phyloP scores from a whole-genome alignment of 495 filamentous ascomycete species.

The Ramalina intermedia region DNA sequence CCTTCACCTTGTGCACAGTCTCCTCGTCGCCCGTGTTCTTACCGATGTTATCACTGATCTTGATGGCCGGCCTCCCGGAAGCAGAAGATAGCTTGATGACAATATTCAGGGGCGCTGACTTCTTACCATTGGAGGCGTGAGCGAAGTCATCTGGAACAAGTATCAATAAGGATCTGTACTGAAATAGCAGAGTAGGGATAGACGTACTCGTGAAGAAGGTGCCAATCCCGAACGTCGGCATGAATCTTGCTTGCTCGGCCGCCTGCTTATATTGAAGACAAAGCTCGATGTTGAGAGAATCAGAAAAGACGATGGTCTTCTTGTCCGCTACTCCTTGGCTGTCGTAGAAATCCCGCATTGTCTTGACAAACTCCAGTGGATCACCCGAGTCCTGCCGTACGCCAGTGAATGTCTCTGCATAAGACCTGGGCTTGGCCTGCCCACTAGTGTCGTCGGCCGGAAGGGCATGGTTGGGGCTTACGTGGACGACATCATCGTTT shows the following conservation, averaged over 20 bases:
- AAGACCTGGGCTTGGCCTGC: slow-evolving; percentile 32
- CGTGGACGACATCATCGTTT: slow-evolving; percentile 20
- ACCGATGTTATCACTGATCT: slow-evolving; percentile 91
- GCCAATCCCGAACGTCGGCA: slow-evolving; percentile 78
- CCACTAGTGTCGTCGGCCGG: background rate
- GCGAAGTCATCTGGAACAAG: slow-evolving; percentile 55
- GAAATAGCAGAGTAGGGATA: background rate
- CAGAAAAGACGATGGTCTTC: slow-evolving; percentile 95
- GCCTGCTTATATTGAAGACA: slow-evolving; percentile 79
- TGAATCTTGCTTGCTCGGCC: slow-evolving; percentile 66
- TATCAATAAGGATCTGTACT: slow-evolving; percentile 1
- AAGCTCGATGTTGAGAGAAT: slow-evolving; percentile 79
- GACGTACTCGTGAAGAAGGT: slow-evolving; percentile 78
- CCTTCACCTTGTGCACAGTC: slow-evolving; percentile 72
- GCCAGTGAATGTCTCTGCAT: slow-evolving; percentile 75
- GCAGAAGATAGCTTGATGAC: slow-evolving; percentile 91
- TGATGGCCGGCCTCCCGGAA: slow-evolving; percentile 67
- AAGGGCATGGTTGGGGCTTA: slow-evolving; percentile 13
- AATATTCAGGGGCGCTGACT: slow-evolving; percentile 90
- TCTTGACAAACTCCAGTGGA: slow-evolving; percentile 63
- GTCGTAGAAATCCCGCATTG: slow-evolving; percentile 81
- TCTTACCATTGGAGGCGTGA: slow-evolving; percentile 50
- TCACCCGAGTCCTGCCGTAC: slow-evolving; percentile 93
- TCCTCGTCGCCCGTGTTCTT: slow-evolving; percentile 86
- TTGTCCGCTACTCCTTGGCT: slow-evolving; percentile 55